Evolutionary conservation across 441 rosid species (phyloP).

Genomic region (Pelargonium citronellum): DNA sequence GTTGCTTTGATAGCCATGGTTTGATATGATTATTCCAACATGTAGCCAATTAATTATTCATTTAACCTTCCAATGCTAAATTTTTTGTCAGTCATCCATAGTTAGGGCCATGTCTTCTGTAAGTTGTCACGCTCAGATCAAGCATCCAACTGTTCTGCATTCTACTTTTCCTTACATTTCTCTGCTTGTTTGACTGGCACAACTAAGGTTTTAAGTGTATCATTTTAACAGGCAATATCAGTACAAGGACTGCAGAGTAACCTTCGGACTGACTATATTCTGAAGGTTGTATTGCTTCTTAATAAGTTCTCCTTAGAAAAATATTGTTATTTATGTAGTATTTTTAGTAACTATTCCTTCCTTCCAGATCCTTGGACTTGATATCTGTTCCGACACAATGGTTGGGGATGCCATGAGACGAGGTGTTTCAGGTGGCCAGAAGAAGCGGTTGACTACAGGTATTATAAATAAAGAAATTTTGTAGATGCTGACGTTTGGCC

Average conservation of each 20-base stretch:
- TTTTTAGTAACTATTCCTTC: neutral
- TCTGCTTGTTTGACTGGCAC: neutral
- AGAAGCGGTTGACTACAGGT: slow-evolving; percentile 59
- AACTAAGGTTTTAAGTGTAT: neutral
- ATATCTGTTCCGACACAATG: slow-evolving; percentile 43
- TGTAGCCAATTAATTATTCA: neutral
- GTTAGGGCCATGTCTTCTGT: no score
- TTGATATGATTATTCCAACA: neutral
- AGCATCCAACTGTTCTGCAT: no score
- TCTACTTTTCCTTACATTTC: no score
- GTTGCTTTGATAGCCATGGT: neutral
- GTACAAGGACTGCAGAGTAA: slow-evolving; percentile 43
- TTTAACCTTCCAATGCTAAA: neutral
- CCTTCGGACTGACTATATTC: slow-evolving; percentile 68
- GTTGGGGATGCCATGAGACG: slow-evolving; percentile 55
- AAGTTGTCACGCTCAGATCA: no score
- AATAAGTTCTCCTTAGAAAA: neutral
- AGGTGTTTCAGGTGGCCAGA: slow-evolving; percentile 64
- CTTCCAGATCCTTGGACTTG: slow-evolving; percentile 55
- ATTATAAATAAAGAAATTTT: slow-evolving; percentile 1
- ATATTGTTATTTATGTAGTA: neutral
- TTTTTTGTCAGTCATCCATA: neutral
- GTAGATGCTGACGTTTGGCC: neutral
- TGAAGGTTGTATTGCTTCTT: slow-evolving; percentile 39
- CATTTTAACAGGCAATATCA: slow-evolving; percentile 50